phyloP scores from a whole-genome alignment of 2,329 filamentous ascomycete genomes.

The Sphaerostilbella broomeana region DNA sequence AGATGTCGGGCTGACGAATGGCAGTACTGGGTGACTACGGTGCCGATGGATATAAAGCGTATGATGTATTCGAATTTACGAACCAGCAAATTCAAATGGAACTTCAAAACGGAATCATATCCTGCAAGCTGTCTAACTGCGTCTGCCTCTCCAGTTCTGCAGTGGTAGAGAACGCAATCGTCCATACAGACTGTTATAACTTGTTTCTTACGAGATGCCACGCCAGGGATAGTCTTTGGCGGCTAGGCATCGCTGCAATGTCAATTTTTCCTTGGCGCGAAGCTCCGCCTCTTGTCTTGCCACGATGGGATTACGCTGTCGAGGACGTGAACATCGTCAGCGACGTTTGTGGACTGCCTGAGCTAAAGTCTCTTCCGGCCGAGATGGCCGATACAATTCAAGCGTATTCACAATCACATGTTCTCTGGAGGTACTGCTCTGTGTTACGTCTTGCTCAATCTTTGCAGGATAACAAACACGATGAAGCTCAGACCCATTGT shows the following conservation, averaged over 20 bases:
- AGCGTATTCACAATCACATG: neutral
- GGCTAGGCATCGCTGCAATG: constrained; percentile 2
- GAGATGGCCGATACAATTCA: neutral
- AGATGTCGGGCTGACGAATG: too few species aligned
- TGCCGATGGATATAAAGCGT: too few species aligned
- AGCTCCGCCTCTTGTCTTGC: neutral
- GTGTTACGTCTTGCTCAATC: neutral
- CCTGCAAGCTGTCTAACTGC: neutral
- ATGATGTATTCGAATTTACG: too few species aligned
- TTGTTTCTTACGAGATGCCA: neutral
- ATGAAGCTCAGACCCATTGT: too few species aligned
- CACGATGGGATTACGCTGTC: too few species aligned
- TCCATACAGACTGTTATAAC: constrained; percentile 5
- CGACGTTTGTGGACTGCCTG: neutral
- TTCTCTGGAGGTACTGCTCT: constrained; percentile 3
- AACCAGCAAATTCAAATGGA: neutral
- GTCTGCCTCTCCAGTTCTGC: constrained; percentile 6
- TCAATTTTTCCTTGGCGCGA: neutral
- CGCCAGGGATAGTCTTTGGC: neutral
- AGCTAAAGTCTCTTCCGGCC: neutral
- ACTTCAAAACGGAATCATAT: neutral
- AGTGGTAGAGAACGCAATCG: neutral
- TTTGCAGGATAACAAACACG: too few species aligned
- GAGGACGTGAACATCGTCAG: neutral
- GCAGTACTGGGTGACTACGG: too few species aligned